These are phyloP conservation scores for Pseudozyma thailandica DNA, from an alignment of 1,284 basidiomycete species.

Conservation along the genomic window DNA sequence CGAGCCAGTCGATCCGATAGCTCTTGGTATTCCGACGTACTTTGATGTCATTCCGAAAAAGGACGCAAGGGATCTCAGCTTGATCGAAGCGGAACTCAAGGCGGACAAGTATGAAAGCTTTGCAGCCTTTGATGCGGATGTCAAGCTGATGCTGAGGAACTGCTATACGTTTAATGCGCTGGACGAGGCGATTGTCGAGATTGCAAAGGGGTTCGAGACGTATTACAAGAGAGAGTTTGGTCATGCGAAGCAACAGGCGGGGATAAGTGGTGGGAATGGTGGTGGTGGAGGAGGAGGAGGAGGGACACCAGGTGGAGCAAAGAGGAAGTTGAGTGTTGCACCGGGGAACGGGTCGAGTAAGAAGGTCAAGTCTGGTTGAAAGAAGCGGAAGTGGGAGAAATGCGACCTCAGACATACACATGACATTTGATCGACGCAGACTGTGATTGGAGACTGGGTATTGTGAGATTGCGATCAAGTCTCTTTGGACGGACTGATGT, in stretches of 20 bases:
- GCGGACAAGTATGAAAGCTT: constrained; percentile 81
- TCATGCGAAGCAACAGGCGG: constrained; percentile 40
- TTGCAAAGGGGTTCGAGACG: constrained; percentile 67
- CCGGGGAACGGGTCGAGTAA: constrained; percentile 16
- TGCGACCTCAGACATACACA: too few relatives aligned
- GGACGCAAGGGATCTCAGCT: constrained; percentile 85
- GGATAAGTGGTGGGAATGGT: constrained; percentile 12
- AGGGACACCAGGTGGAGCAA: constrained; percentile 1
- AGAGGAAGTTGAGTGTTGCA: constrained; percentile 15
- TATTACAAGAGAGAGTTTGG: constrained; percentile 62
- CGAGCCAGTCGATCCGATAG: constrained; percentile 76
- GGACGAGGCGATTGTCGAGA: constrained; percentile 78
- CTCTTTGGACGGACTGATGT: too few relatives aligned
- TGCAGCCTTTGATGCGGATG: constrained; percentile 81
- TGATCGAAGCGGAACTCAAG: constrained; percentile 85
- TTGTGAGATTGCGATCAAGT: too few relatives aligned
- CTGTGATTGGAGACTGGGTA: too few relatives aligned
- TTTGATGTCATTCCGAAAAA: constrained; percentile 82
- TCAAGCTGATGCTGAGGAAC: constrained; percentile 85
- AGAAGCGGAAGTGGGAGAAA: not conserved
- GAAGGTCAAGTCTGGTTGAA: constrained; percentile 31
- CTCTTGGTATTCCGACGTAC: constrained; percentile 82
- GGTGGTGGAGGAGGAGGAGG: not conserved
- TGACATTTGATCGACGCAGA: too few relatives aligned
- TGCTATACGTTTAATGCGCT: constrained; percentile 85